A percentile compares a stretch with the other conserved stretches of the same genome.
phyloP scores from a whole-genome alignment of 495 filamentous ascomycete genomes.

The Umbilicaria muhlenbergii region DNA sequence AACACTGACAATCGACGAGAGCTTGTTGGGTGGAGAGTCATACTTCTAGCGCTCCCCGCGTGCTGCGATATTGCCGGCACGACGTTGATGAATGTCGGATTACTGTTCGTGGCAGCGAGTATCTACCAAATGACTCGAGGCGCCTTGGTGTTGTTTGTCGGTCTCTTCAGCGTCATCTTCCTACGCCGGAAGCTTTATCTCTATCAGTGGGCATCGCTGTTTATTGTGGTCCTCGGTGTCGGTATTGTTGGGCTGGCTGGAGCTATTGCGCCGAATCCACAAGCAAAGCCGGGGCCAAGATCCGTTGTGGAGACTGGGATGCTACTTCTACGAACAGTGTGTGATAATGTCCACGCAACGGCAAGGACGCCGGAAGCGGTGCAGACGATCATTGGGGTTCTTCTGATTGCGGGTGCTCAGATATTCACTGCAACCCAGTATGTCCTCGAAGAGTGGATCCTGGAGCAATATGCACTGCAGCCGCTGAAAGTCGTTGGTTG shows the following conservation, averaged over 20 bases:
- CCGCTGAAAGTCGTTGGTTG: constrained; percentile 86
- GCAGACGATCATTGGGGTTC: constrained; percentile 61
- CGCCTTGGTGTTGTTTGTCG: constrained; percentile 86
- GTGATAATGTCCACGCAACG: constrained; percentile 10
- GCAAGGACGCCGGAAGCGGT: constrained; percentile 43
- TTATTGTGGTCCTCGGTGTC: constrained; percentile 77
- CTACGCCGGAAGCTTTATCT: constrained; percentile 56
- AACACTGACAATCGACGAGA: constrained; percentile 29
- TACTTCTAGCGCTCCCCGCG: constrained; percentile 70
- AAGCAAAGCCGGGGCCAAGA: constrained; percentile 28
- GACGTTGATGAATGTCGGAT: constrained; percentile 90
- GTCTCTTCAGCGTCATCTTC: constrained; percentile 86
- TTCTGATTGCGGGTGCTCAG: constrained; percentile 83
- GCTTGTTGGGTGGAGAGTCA: constrained; percentile 55
- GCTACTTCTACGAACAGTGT: constrained; percentile 11
- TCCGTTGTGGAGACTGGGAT: constrained; percentile 13
- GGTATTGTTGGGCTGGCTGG: constrained; percentile 82
- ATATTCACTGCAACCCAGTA: constrained; percentile 96
- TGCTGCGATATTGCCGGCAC: constrained; percentile 90
- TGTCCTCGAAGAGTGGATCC: constrained; percentile 85
- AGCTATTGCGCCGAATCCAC: constrained; percentile 52
- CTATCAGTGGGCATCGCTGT: constrained; percentile 81
- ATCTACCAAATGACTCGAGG: constrained; percentile 99
- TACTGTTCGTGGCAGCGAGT: constrained; percentile 83
- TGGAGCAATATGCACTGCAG: constrained; percentile 78